Evolutionary conservation across 129 eudicot genomes (phyloP).

Genomic region (Cynara cardunculus): DNA sequence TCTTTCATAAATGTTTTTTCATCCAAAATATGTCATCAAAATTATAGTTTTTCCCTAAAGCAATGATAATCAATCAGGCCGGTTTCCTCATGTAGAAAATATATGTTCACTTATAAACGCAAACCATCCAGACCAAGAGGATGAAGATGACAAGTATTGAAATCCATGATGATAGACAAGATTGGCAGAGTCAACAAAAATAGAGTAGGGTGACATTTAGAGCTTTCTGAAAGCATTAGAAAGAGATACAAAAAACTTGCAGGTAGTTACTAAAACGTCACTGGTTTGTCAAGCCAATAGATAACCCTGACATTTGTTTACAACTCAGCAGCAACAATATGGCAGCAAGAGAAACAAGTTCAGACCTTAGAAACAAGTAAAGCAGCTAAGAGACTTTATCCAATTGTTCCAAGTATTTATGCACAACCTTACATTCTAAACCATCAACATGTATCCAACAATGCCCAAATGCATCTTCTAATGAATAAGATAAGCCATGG

Average conservation of each 20-base stretch:
- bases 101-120: not conserved
- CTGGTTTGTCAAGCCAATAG: not conserved
- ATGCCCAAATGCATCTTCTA: no score
- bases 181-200: not conserved
- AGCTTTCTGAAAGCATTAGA: not conserved
- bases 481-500: no score
- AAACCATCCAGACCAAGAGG: not conserved
- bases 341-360: not conserved
- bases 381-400: no score
- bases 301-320: not conserved
- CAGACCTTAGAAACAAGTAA: conserved; percentile 84
- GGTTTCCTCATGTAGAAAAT: not conserved
- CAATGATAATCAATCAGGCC: not conserved
- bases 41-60: not conserved
- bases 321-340: not conserved
- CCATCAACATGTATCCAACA: no score
- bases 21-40: not conserved
- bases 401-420: no score
- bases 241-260: not conserved
- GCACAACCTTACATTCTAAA: no score
- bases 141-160: not conserved
- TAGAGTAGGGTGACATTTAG: not conserved
- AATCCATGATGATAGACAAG: not conserved
- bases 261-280: not conserved
- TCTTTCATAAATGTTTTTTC: not conserved